Base-by-base conservation (phyloP, 2,329 filamentous ascomycete genomes). In the Knufia fluminis region DNA sequence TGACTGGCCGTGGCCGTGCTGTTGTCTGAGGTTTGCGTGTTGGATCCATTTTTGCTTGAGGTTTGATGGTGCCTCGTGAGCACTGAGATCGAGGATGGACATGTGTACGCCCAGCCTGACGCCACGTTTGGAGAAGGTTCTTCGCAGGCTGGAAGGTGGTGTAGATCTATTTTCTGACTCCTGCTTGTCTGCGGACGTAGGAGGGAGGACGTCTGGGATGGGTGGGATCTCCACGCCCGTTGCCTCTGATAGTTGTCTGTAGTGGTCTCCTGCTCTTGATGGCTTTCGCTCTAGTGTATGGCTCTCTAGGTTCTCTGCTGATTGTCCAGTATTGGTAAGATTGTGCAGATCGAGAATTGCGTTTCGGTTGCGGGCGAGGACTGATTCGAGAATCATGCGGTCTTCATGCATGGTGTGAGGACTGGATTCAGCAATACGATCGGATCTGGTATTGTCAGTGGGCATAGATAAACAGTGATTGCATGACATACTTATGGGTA, bases 41-140 rank as follows among this genome's bases (percentile, higher is more conserved):
- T 57, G 43, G n/a, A 59, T 54, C 58, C 58, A 60, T 52, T 53
- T 59, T 39, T 53, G 46, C 24, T 54, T 54, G 12, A 60, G 52
- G 3, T 49, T 49, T 38, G 48, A 45, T n/a, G 57, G 53, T 6
- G 52, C 52, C 7, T 57, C 52, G 26, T 54, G 52, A 16, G 57
- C 56, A 33, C 56, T 51, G 2, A 54, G 50, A 42, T 56, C 56
- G 23, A 59, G 43, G 40, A 60, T 57, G 2, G 58, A 59, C 45
- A 52, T 58, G 45, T 58, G 57, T 4, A 59, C 53, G 6, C 52
- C 56, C 1, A 60, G 51, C 4, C 55, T 50, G 17, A 56, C 54
- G 23, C 55, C 58, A 24, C 56, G 57, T 22, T 51, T 50, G 12
- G 56, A 58, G 44, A 59, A 57, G 14, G 54, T 51, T 10, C 51